phyloP scores from a whole-genome alignment of 2,329 filamentous ascomycete species.

The Metarhizium anisopliae region DNA sequence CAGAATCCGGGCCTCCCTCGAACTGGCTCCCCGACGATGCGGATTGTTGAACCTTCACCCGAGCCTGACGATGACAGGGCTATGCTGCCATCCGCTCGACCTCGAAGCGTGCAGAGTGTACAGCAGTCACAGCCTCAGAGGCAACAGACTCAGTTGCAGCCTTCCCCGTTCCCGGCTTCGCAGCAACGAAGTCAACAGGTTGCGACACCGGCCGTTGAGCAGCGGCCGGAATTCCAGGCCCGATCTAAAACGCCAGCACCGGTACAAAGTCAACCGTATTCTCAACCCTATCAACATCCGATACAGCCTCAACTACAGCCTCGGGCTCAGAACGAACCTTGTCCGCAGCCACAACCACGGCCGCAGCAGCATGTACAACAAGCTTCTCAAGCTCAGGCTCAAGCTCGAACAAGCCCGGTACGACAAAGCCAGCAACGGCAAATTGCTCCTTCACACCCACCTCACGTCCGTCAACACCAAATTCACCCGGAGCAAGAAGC shows the following conservation, averaged over 20 bases:
- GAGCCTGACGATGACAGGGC: conserved; percentile 16
- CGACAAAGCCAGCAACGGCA: too few relatives aligned
- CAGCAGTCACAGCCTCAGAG: too few relatives aligned
- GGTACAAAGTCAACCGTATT: not conserved
- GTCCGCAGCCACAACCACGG: not conserved
- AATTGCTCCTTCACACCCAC: too few relatives aligned
- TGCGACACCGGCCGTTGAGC: not conserved
- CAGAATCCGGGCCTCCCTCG: conserved; percentile 14
- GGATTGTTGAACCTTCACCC: conserved; percentile 26
- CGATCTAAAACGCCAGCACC: not conserved
- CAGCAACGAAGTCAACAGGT: not conserved
- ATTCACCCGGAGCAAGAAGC: too few relatives aligned
- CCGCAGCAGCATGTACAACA: not conserved
- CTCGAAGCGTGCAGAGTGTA: not conserved
- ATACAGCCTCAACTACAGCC: not conserved
- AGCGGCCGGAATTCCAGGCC: not conserved
- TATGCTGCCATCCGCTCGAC: conserved; percentile 6
- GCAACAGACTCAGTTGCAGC: too few relatives aligned
- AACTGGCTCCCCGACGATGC: conserved; percentile 26
- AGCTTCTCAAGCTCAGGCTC: too few relatives aligned
- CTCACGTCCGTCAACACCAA: too few relatives aligned
- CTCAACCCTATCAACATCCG: not conserved
- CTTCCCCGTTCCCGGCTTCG: too few relatives aligned
- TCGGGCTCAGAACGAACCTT: not conserved
- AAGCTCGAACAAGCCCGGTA: not conserved